Base-by-base conservation (phyloP, 2,329 filamentous ascomycete species). In the Cercospora brassicicola region DNA sequence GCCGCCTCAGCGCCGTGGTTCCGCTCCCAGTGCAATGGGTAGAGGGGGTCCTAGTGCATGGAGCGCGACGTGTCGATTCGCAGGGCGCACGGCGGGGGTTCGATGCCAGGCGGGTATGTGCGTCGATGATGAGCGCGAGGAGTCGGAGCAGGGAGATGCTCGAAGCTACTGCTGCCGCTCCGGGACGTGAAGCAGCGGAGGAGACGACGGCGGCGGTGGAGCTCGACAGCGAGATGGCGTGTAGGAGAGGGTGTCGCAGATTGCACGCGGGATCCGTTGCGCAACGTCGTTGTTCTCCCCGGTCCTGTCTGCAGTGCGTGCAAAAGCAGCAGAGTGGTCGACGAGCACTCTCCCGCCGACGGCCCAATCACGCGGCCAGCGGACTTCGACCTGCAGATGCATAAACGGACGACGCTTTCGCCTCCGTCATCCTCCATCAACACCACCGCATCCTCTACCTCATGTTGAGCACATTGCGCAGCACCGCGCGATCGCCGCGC, bases 381-480 rank as follows among this genome's bases (percentile, higher is more conserved):
- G 20, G n/a, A 56, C 53, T 28, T 56, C 53, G 26, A 31, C 53
- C 53, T 56, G 23, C 53, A 28, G 15, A 57, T 57, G 26, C 26
- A 57, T 20, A 20, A 23, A 18, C 42, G 18, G 42, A 56, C 30
- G 26, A 39, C 36, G 48, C 62, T 15, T 26, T 57, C 42, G 18
- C 30, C 33, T 26, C 23, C 57, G 9, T 56, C 30, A 23, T 39
- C 31, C 63, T 33, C 30, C 28, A 26, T 39, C 39, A 48, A 26
- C 68, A 48, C 31, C 39, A 18, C 31, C 55, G 18, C 56, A 10
- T 23, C 23, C 64, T 39, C 28, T 48, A 62, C 65, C 23, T 62
- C 69, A 60, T 76, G 73, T 65, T 75, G 36, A 59, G 65, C 60
- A 65, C 73, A 33, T 51, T 74, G 68, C 73, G 73, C 59, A 68